These are phyloP conservation scores for Pyrenochaeta sp. DNA, from an alignment of 2,329 filamentous ascomycete genomes.

Conservation along the genomic window DNA sequence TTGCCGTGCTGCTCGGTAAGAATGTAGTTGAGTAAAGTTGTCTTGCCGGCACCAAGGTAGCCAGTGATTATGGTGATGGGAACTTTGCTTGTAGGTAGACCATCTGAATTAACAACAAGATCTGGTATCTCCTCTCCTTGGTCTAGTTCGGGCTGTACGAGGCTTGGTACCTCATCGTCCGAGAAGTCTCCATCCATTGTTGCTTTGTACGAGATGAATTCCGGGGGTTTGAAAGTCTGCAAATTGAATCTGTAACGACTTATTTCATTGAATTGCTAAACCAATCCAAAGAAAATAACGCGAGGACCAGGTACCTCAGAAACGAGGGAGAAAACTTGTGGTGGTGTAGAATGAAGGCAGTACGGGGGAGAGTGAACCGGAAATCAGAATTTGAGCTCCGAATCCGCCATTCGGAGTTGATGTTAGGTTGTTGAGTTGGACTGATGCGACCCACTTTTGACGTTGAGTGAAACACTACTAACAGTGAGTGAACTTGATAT, in stretches of 20 bases:
- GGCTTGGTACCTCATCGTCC: conserved; percentile 53
- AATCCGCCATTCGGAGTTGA: conserved; percentile 1
- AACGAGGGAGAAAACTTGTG: not conserved
- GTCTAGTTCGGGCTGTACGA: conserved; percentile 58
- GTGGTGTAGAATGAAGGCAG: not conserved
- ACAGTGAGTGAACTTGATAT: not conserved
- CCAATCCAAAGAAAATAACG: too few species aligned
- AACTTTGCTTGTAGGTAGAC: conserved; percentile 67
- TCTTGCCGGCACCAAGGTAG: conserved; percentile 95
- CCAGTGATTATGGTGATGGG: conserved; percentile 88
- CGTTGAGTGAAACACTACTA: not conserved
- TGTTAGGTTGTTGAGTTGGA: not conserved
- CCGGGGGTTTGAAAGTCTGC: too few species aligned
- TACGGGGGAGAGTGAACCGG: not conserved
- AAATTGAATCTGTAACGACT: too few species aligned
- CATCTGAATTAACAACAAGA: conserved; percentile 49
- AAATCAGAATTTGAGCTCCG: conserved; percentile 2
- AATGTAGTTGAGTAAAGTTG: conserved; percentile 94
- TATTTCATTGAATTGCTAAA: too few species aligned
- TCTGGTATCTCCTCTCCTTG: conserved; percentile 29
- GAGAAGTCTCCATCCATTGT: conserved; percentile 31
- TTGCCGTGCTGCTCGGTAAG: conserved; percentile 94
- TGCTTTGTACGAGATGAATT: not conserved
- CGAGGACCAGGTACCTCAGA: too few species aligned
- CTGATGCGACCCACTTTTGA: too few species aligned